These are phyloP conservation scores for Solanum hybrid DNA, from an alignment of 305 asterid genomes.

Conservation along the genomic window DNA sequence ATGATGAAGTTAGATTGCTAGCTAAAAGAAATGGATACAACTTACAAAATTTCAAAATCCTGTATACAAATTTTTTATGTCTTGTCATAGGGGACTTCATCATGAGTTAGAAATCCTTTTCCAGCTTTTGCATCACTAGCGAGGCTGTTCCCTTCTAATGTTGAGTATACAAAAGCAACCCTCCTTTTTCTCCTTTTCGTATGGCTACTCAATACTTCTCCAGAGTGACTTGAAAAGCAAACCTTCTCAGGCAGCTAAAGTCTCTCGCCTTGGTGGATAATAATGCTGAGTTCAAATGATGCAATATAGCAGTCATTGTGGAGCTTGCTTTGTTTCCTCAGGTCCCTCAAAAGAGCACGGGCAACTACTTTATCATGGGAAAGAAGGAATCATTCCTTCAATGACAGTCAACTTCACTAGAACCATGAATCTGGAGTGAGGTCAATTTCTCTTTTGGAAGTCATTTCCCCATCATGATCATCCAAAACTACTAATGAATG, in stretches of 20 bases:
- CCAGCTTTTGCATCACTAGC: neutral
- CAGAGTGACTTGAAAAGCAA: neutral
- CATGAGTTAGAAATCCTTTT: neutral
- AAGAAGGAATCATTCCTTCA: constrained; percentile 8
- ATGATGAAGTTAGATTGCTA: neutral
- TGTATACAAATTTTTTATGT: neutral
- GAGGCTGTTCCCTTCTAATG: neutral
- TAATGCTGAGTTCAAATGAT: neutral
- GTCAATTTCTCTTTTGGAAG: constrained; percentile 18
- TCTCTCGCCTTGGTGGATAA: neutral
- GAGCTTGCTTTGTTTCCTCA: constrained; percentile 1
- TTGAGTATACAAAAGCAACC: neutral
- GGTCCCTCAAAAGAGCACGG: constrained; percentile 4
- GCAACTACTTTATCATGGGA: neutral
- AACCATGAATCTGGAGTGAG: constrained; percentile 11
- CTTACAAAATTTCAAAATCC: neutral
- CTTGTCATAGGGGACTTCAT: neutral
- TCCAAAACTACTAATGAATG: constrained; percentile 26
- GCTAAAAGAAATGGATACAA: neutral
- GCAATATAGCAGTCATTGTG: neutral
- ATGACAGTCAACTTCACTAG: constrained; percentile 2
- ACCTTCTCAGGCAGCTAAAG: neutral
- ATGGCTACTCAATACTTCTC: neutral
- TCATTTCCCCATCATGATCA: constrained; percentile 26
- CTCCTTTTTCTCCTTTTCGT: neutral